Evolutionary conservation across 1,284 basidiomycete species (phyloP), one percentile per base, ranked within the genome.

Genomic region (Schizophyllum amplum): DNA sequence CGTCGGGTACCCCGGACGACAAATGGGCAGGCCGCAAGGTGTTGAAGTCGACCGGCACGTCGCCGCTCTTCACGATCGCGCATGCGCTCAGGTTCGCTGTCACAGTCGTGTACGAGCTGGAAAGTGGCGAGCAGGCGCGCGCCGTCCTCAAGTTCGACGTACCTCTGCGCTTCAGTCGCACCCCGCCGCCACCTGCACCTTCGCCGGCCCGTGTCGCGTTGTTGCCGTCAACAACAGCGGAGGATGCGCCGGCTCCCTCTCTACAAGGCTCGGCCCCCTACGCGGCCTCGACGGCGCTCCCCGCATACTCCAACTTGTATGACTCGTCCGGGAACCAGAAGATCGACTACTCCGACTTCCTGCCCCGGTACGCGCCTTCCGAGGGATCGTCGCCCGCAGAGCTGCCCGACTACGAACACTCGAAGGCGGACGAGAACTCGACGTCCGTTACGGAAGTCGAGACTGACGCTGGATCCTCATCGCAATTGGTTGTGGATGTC

Each of bases 241-340:
- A 24, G 56, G 57, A 1, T 11, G 46, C 54, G 9, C 50, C 56
- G 23, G 57, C 57, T 4, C n/a, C 55, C 2, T 48, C 26, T 47
- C n/a, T 55, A 26, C 27, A 63, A 56, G 47, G 65, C 59, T 60
- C 55, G 60, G 55, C 70, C 23, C 56, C 70, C 17, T 72, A 71
- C 59, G 63, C 73, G 5, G 71, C 24, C 4, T 50, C 24, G 13
- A 22, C 71, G 11, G 69, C 67, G 24, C 79, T 90, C 15, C 90
- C 89, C 1, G 78, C 84, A 4, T 92, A 92, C 66, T 87, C 85
- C 1, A 85, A 89, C 59, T 75, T 92, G 20, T 92, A 83, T 68
- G 72, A 90, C 64, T 65, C 75, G 22, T 86, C 88, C 62, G 89
- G 90, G 20, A 82, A 88, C 57, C 76, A 78, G 54, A 86, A 82